Evolutionary conservation across 2,329 filamentous ascomycete species (phyloP), one percentile per base, ranked within the genome.

Genomic region (Myriosclerotinia scirpicola): DNA sequence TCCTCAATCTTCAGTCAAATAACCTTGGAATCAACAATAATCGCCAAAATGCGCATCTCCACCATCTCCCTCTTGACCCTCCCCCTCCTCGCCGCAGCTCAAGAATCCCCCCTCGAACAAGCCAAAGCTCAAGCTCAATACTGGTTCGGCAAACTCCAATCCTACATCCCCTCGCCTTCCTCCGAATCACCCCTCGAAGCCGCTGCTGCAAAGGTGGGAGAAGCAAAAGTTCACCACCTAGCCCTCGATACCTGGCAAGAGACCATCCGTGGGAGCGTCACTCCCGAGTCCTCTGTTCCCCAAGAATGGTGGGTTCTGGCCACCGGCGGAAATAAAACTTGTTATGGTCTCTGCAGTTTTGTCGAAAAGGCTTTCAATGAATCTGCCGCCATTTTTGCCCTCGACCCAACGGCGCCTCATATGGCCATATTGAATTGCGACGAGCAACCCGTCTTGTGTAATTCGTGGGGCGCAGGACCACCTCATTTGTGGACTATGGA

Each of bases 281-380:
- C 85, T 68, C 78, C 85, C 11, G 85, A 79, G 38, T 83, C 84
- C 20, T 34, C 63, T 84, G 85, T 14, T 9, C 88, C 90, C 6
- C 88, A 90, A 78, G 88, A 92, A 79, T 93, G 89, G 89, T 88
- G 90, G 82, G 81, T 94, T 69, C 83, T 90, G 71, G 80, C 92
- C 71, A 90, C 87, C 12, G 91, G 91, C 66, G 83, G 89, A 72
- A 93, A 93, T 82, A 89, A 87, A 80, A 92, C 90, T 42, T 94
- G 91, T 70, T 75, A 70, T 63, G 90, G 90, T 72, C 82, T 85
- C 74, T 94, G 91, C 78, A 82, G 75, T 53, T 81, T 80, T 68
- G 79, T 88, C 64, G 89, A 92, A 74, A 79, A 80, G 67, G 89
- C 89, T 34, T 89, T 85, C 79, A 85, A 90, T 80, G 84, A 88